These are phyloP conservation scores for Cercospora janseana DNA, from an alignment of 2,329 filamentous ascomycete species.

Conservation along the genomic window DNA sequence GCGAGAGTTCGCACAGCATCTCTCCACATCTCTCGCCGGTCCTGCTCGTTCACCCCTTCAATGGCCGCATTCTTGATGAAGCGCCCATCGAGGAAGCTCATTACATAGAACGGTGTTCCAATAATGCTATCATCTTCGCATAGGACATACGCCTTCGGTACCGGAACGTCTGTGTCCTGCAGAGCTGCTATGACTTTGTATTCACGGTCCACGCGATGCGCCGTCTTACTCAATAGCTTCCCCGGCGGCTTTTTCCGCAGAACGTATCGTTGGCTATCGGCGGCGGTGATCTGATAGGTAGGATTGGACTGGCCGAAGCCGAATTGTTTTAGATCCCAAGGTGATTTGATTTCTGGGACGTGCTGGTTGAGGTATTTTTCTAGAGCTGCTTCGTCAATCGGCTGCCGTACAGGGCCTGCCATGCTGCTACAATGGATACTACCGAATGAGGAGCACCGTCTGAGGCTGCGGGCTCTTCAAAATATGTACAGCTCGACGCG, in stretches of 20 bases:
- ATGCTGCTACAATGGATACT: too few relatives aligned
- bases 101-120: conserved; percentile 93
- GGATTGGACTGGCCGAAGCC: conserved; percentile 89
- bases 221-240: conserved; percentile 84
- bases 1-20: conserved; percentile 80
- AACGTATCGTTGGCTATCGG: conserved; percentile 70
- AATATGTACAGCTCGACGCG: neutral
- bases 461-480: too few relatives aligned
- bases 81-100: conserved; percentile 90
- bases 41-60: conserved; percentile 65
- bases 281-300: conserved; percentile 83
- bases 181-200: conserved; percentile 86
- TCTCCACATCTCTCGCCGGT: conserved; percentile 79
- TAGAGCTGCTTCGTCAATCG: conserved; percentile 76
- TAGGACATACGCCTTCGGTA: conserved; percentile 77
- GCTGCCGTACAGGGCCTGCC: conserved; percentile 85
- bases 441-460: too few relatives aligned
- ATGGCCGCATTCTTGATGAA: conserved; percentile 88
- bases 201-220: conserved; percentile 94
- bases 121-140: conserved; percentile 79
- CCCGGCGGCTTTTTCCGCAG: conserved; percentile 97
- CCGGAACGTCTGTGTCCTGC: conserved; percentile 74
- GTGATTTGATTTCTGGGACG: conserved; percentile 78
- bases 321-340: conserved; percentile 88
- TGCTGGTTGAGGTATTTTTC: conserved; percentile 72